Percentiles rank a stretch among this genome's conserved stretches.
These are phyloP conservation scores for Mallotus repandus DNA, from an alignment of 441 rosid genomes.

Conservation along the genomic window DNA sequence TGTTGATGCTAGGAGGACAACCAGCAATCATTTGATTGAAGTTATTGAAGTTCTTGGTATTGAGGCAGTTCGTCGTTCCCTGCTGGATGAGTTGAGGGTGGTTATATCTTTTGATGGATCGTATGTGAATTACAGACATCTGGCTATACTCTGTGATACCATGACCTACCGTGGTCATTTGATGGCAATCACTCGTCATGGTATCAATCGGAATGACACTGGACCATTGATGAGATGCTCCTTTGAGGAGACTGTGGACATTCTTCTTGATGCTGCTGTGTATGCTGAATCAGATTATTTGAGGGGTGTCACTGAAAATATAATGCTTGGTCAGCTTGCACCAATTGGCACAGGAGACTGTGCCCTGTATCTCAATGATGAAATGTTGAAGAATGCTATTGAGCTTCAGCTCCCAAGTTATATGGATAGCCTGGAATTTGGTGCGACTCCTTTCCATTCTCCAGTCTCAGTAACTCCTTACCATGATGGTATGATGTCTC, in stretches of 20 bases:
- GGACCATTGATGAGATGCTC: slow-evolving; percentile 99
- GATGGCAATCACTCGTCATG: slow-evolving; percentile 99
- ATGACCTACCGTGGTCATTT: slow-evolving; percentile 99
- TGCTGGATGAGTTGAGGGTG: slow-evolving; percentile 91
- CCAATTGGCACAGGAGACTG: slow-evolving; percentile 97
- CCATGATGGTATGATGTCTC: slow-evolving; percentile 96
- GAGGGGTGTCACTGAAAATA: slow-evolving; percentile 96
- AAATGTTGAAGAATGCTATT: slow-evolving; percentile 97
- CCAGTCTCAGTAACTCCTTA: slow-evolving; percentile 87
- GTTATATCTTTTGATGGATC: slow-evolving; percentile 98
- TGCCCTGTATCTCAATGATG: slow-evolving; percentile 83
- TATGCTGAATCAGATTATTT: slow-evolving; percentile 85
- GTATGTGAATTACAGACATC: slow-evolving; percentile 91
- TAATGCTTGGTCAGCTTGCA: slow-evolving; percentile 96
- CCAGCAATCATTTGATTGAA: slow-evolving; percentile 98
- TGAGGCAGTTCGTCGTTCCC: slow-evolving; percentile 92
- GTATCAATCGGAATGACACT: slow-evolving; percentile 93
- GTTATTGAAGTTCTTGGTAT: slow-evolving; percentile 94
- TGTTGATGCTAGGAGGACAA: slow-evolving; percentile 89
- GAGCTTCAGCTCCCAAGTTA: slow-evolving; percentile 99
- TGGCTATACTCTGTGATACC: slow-evolving; percentile 95
- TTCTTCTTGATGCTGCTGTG: slow-evolving; percentile 96
- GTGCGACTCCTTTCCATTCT: slow-evolving; percentile 87
- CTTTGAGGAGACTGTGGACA: slow-evolving; percentile 98
- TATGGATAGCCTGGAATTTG: slow-evolving; percentile 88